These are phyloP conservation scores for Krasilnikovozyma curviuscula DNA, from an alignment of 768 basidiomycete species.

Conservation along the genomic window DNA sequence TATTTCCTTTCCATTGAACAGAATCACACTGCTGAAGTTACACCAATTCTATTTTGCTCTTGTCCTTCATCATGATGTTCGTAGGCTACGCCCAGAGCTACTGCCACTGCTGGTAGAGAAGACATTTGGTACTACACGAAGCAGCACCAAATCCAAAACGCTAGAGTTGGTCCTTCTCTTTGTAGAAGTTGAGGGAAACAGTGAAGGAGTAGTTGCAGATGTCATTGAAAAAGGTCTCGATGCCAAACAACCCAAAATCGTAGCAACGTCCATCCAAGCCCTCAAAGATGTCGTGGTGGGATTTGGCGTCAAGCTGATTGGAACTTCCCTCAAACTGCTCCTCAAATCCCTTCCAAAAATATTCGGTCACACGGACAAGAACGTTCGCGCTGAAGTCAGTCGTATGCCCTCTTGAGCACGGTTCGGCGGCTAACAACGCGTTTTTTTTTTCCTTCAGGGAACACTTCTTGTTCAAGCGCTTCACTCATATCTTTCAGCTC, in stretches of 20 bases:
- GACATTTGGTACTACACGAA: slow-evolving; percentile 73
- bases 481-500: slow-evolving; percentile 69
- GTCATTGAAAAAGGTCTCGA: slow-evolving; percentile 66
- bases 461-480: slow-evolving; percentile 49
- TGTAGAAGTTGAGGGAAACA: slow-evolving; percentile 80
- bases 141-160: slow-evolving; percentile 73
- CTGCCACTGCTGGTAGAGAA: slow-evolving; percentile 91
- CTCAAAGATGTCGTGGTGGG: slow-evolving; percentile 73
- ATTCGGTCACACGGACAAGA: slow-evolving; percentile 86
- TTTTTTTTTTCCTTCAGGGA: slow-evolving; percentile 29
- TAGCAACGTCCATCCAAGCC: slow-evolving; percentile 55
- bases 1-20: not conserved
- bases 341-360: slow-evolving; percentile 78
- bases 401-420: not conserved
- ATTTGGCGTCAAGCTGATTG: slow-evolving; percentile 54
- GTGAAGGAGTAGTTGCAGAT: slow-evolving; percentile 59
- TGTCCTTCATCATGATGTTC: not conserved
- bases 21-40: too few species aligned
- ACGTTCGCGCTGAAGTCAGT: slow-evolving; percentile 61
- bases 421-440: too few species aligned
- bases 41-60: too few species aligned
- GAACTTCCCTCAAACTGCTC: slow-evolving; percentile 41
- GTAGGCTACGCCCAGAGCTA: slow-evolving; percentile 50
- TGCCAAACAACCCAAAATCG: slow-evolving; percentile 87
- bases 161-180: slow-evolving; percentile 72